phyloP scores from a whole-genome alignment of 1,284 basidiomycete genomes.

The Fomitiporia mediterranea region DNA sequence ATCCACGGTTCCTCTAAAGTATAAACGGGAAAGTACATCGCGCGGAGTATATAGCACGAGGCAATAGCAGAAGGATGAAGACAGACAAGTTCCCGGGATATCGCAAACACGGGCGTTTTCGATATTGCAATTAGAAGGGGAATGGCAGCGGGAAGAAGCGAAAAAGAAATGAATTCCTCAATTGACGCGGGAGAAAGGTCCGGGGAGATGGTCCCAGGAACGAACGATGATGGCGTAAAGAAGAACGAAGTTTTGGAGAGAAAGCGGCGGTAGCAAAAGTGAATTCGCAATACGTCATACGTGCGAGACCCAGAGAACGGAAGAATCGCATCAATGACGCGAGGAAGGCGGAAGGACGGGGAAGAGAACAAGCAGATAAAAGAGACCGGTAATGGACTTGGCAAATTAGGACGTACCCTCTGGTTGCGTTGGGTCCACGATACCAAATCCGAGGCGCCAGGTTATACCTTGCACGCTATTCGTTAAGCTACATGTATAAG shows the following conservation, averaged over 20 bases:
- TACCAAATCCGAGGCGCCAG: conserved; percentile 57
- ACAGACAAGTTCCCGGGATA: neutral
- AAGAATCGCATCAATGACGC: conserved; percentile 2
- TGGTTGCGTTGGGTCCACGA: conserved; percentile 45
- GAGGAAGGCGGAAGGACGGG: neutral
- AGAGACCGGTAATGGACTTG: conserved; percentile 5
- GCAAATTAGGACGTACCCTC: conserved; percentile 39
- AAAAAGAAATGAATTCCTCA: neutral
- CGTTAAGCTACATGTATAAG: conserved; percentile 34
- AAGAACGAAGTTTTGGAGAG: neutral
- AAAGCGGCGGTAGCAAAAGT: neutral
- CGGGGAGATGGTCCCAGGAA: conserved; percentile 6
- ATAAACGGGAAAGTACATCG: neutral
- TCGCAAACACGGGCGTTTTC: neutral
- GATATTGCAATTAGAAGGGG: neutral
- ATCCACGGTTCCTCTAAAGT: too few species aligned
- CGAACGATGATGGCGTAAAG: neutral
- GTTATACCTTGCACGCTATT: conserved; percentile 56
- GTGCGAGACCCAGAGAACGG: conserved; percentile 1
- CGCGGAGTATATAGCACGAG: neutral
- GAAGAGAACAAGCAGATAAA: conserved; percentile 6
- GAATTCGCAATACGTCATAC: neutral
- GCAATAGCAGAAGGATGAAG: neutral
- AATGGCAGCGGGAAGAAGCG: neutral
- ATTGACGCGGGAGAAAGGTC: neutral